Percentiles rank a stretch among this genome's conserved stretches.
These are phyloP conservation scores for Myxozyma melibiosi DNA, from an alignment of 805 yeast genomes.

Conservation along the genomic window DNA sequence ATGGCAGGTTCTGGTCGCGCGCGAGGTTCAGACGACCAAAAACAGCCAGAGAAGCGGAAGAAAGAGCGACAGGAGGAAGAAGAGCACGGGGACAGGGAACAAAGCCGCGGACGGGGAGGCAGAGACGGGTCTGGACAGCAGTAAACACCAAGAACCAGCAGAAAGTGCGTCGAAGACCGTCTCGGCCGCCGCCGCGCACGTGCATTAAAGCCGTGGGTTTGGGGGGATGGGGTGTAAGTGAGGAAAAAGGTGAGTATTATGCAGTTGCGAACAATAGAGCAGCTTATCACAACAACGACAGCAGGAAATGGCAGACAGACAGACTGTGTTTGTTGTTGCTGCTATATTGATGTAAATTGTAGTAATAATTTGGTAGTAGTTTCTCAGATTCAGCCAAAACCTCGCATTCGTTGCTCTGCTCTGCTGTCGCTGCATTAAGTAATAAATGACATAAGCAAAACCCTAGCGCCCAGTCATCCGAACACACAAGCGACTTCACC, in stretches of 20 bases:
- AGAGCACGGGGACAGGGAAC: neutral
- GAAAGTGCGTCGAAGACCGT: slow-evolving; percentile 2
- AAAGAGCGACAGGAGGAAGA: neutral
- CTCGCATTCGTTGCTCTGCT: too few relatives aligned
- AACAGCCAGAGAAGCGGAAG: neutral
- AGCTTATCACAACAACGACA: too few relatives aligned
- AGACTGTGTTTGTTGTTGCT: too few relatives aligned
- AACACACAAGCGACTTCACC: too few relatives aligned
- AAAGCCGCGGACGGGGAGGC: neutral
- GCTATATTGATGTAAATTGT: too few relatives aligned
- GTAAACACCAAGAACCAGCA: neutral
- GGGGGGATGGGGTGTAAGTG: neutral
- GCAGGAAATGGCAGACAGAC: too few relatives aligned
- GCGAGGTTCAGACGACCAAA: neutral
- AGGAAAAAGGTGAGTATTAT: neutral
- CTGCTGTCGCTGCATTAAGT: too few relatives aligned
- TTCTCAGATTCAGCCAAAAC: too few relatives aligned
- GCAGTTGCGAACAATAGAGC: too few relatives aligned
- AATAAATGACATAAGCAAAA: too few relatives aligned
- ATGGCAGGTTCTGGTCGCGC: neutral
- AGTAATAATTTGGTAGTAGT: too few relatives aligned
- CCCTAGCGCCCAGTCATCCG: too few relatives aligned
- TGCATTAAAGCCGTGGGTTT: neutral
- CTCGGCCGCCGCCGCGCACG: slow-evolving; percentile 16
- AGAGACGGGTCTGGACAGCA: slow-evolving; percentile 6